Percentiles rank a stretch among this genome's conserved stretches.
phyloP scores from a whole-genome alignment of 768 basidiomycete species.

The Coprinellus micaceus region DNA sequence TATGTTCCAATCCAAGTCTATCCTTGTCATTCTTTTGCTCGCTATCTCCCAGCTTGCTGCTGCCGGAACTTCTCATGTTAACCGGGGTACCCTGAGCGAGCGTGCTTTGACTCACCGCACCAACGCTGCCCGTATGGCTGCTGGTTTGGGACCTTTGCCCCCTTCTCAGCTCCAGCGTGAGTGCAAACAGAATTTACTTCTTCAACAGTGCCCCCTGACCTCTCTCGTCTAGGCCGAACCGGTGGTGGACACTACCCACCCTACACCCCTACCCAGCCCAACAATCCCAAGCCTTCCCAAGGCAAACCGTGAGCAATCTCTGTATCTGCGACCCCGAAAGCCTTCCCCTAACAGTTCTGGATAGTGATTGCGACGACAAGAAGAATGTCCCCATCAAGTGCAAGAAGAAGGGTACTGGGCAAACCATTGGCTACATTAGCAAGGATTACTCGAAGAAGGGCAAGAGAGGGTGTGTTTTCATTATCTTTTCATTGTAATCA shows the following conservation, averaged over 20 bases:
- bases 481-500: neutral
- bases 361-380: slow-evolving; percentile 8
- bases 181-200: neutral
- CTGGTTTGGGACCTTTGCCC: slow-evolving; percentile 4
- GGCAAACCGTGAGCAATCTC: slow-evolving; percentile 1
- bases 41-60: slow-evolving; percentile 6
- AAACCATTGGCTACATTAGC: slow-evolving; percentile 4
- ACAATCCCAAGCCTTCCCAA: neutral
- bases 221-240: neutral
- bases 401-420: slow-evolving; percentile 4
- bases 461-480: slow-evolving; percentile 4
- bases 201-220: neutral
- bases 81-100: neutral
- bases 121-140: slow-evolving; percentile 12
- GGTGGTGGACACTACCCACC: neutral
- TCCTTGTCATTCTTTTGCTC: slow-evolving; percentile 6
- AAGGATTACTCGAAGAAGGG: slow-evolving; percentile 6
- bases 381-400: slow-evolving; percentile 7
- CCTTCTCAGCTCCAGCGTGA: neutral
- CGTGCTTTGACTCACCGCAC: slow-evolving; percentile 4
- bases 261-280: slow-evolving; percentile 3
- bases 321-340: neutral
- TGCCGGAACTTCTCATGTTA: slow-evolving; percentile 1
- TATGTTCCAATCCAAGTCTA: slow-evolving; percentile 1
- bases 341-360: neutral